These are phyloP conservation scores for Thraustotheca clavata DNA, from an alignment of 352 stramenopile species.

Conservation along the genomic window DNA sequence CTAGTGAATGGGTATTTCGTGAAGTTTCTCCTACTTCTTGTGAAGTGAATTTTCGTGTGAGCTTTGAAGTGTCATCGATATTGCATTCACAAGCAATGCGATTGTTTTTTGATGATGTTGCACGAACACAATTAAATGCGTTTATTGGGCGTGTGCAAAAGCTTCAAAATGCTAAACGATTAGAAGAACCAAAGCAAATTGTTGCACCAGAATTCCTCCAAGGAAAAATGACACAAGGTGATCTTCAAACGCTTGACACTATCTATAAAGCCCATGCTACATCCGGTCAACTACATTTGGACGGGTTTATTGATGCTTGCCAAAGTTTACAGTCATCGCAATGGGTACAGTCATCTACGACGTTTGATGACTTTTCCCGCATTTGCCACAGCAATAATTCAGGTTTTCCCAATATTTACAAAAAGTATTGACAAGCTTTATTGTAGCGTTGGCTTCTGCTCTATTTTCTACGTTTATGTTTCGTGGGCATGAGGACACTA, in stretches of 20 bases:
- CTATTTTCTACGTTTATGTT: constrained; percentile 72
- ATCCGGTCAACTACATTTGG: constrained; percentile 39
- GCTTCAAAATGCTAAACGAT: constrained; percentile 30
- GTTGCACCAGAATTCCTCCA: constrained; percentile 2
- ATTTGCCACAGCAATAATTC: constrained; percentile 42
- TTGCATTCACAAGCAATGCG: constrained; percentile 72
- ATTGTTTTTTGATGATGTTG: constrained; percentile 80
- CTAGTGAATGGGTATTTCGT: constrained; percentile 64
- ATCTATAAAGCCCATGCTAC: not conserved
- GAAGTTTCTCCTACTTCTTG: constrained; percentile 42
- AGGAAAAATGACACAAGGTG: not conserved
- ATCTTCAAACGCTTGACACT: not conserved
- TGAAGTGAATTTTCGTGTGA: constrained; percentile 63
- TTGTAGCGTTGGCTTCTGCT: constrained; percentile 40
- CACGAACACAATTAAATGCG: constrained; percentile 67
- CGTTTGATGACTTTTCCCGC: constrained; percentile 43
- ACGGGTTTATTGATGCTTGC: constrained; percentile 53
- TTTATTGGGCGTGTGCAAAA: constrained; percentile 63
- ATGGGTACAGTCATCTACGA: not conserved
- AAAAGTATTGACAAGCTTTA: not conserved
- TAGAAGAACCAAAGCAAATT: constrained; percentile 5
- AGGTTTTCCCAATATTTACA: constrained; percentile 2
- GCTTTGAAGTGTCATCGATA: constrained; percentile 45
- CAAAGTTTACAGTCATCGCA: constrained; percentile 37
- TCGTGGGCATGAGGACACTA: constrained; percentile 29